These are phyloP conservation scores for Quercus rubra DNA, from an alignment of 306 rosid species.

Conservation along the genomic window DNA sequence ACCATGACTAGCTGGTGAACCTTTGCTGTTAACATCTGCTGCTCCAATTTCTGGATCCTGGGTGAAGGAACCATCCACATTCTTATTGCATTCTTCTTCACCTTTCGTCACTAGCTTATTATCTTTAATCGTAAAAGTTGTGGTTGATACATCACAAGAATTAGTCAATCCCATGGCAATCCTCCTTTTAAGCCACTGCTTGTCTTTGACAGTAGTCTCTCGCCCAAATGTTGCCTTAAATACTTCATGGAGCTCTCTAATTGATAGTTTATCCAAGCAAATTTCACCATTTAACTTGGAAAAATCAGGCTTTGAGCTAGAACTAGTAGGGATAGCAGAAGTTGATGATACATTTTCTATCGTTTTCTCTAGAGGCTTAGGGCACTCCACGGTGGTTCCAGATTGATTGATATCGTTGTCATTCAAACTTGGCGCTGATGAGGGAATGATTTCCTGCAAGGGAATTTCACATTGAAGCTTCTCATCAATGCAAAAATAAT, in stretches of 20 bases:
- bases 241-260: conserved; percentile 84
- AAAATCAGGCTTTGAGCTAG: conserved; percentile 45
- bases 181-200: conserved; percentile 91
- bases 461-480: conserved; percentile 35
- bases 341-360: conserved; percentile 63
- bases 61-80: conserved; percentile 32
- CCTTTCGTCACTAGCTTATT: conserved; percentile 49
- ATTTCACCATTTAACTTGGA: conserved; percentile 60
- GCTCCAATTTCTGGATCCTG: conserved; percentile 29
- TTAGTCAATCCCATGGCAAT: conserved; percentile 91
- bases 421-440: conserved; percentile 40
- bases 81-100: conserved; percentile 41
- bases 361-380: conserved; percentile 56
- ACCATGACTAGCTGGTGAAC: conserved; percentile 37
- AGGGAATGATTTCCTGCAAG: conserved; percentile 51
- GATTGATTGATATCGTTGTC: conserved; percentile 42
- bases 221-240: conserved; percentile 91
- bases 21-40: conserved; percentile 31
- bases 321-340: conserved; percentile 40
- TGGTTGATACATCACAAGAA: conserved; percentile 72
- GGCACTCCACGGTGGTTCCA: conserved; percentile 47
- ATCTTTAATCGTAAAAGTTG: conserved; percentile 63
- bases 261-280: conserved; percentile 84
- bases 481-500: conserved; percentile 42
- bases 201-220: conserved; percentile 91